A percentile compares a stretch with the other conserved stretches of the same genome.
Evolutionary conservation across 116 monocot genomes (phyloP).

Genomic region (Trichopus zeylanicus): DNA sequence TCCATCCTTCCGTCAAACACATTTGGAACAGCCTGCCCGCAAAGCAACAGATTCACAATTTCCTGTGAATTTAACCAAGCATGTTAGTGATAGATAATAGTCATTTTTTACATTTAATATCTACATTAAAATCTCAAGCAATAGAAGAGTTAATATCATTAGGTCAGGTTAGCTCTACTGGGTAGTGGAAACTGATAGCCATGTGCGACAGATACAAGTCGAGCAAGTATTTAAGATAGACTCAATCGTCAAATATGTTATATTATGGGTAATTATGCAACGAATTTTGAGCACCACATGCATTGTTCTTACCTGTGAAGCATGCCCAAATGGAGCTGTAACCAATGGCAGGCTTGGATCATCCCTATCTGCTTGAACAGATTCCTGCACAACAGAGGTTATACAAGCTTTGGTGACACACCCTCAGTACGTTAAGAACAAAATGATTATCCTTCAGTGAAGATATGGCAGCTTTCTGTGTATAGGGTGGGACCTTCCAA

Average conservation of each 20-base stretch:
- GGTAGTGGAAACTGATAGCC: too few species aligned
- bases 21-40: conserved; percentile 87
- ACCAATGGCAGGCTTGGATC: conserved; percentile 85
- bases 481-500: too few species aligned
- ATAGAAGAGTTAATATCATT: too few species aligned
- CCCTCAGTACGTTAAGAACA: neutral
- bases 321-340: conserved; percentile 98
- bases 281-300: too few species aligned
- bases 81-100: neutral
- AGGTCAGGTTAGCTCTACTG: too few species aligned
- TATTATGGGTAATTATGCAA: neutral
- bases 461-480: too few species aligned
- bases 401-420: neutral
- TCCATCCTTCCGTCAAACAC: conserved; percentile 98
- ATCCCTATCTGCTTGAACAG: conserved; percentile 82
- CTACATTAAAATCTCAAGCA: too few species aligned
- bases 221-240: too few species aligned
- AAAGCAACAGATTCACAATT: conserved; percentile 92
- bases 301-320: conserved; percentile 69
- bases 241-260: too few species aligned
- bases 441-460: neutral
- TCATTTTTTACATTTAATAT: too few species aligned
- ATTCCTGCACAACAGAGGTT: conserved; percentile 35
- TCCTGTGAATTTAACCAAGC: conserved; percentile 35
- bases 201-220: too few species aligned